phyloP scores from a whole-genome alignment of 2,329 filamentous ascomycete species.

The Venturia carpophila region DNA sequence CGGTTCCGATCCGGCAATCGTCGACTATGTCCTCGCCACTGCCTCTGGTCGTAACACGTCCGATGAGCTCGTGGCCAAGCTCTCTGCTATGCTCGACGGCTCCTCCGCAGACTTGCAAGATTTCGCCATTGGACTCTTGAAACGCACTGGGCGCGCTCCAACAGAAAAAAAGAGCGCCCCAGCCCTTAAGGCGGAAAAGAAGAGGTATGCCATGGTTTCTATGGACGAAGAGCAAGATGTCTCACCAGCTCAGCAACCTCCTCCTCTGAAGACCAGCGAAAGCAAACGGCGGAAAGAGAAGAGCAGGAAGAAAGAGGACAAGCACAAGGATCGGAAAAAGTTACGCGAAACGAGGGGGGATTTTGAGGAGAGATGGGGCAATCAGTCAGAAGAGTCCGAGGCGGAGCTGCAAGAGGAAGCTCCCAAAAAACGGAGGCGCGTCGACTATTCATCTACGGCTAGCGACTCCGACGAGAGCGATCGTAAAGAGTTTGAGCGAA shows the following conservation, averaged over 20 bases:
- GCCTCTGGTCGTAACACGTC: slow-evolving; percentile 44
- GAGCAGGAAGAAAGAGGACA: slow-evolving; percentile 32
- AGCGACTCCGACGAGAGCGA: slow-evolving; percentile 58
- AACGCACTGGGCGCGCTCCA: slow-evolving; percentile 26
- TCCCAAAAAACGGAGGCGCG: slow-evolving; percentile 59
- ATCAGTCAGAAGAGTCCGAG: slow-evolving; percentile 55
- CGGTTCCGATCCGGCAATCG: slow-evolving; percentile 47
- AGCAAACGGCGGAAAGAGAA: slow-evolving; percentile 32
- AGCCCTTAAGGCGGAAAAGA: slow-evolving; percentile 27
- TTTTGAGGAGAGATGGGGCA: slow-evolving; percentile 74
- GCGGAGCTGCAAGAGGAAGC: slow-evolving; percentile 54
- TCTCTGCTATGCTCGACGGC: slow-evolving; percentile 46
- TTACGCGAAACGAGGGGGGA: slow-evolving; percentile 45
- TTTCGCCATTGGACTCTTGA: slow-evolving; percentile 43
- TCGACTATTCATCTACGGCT: slow-evolving; percentile 43
- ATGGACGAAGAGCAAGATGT: slow-evolving; percentile 43
- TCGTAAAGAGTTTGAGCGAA: slow-evolving; percentile 70
- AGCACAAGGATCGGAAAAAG: slow-evolving; percentile 37
- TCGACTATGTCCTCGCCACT: slow-evolving; percentile 51
- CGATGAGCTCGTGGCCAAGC: slow-evolving; percentile 42
- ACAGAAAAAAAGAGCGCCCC: slow-evolving; percentile 22
- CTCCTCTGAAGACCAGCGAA: slow-evolving; percentile 21
- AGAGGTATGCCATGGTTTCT: slow-evolving; percentile 47
- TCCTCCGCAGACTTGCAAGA: slow-evolving; percentile 37
- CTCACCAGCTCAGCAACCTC: slow-evolving; percentile 21